Conservation (phyloP, 345 rosid genomes). For the Turnera subulata region DNA sequence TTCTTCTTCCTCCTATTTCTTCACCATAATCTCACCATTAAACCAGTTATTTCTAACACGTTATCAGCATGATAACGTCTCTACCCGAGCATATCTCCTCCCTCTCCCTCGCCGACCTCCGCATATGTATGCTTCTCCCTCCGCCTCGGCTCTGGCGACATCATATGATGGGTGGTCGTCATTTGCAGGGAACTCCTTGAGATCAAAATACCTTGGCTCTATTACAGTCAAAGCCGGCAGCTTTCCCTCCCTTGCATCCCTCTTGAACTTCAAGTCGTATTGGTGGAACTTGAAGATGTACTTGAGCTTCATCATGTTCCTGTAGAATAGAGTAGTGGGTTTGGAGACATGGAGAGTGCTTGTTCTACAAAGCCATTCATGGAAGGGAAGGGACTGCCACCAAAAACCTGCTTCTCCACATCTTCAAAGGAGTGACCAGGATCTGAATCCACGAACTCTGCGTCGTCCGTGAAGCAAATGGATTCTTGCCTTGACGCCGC, state of each 20-base stretch:
- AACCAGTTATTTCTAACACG: no score
- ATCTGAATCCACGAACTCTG: constrained; percentile 93
- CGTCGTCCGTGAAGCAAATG: constrained; percentile 12
- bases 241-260: constrained; percentile 67
- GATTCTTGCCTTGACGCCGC: constrained; percentile 6
- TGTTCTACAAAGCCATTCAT: background rate
- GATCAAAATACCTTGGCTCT: constrained; percentile 85
- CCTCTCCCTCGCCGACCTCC: no score
- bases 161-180: constrained; percentile 98
- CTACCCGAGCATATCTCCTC: no score
- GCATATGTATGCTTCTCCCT: no score
- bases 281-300: constrained; percentile 63
- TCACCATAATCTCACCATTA: no score
- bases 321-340: constrained; percentile 77
- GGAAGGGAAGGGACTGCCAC: background rate
- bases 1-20: no score
- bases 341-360: constrained; percentile 43
- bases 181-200: constrained; percentile 62
- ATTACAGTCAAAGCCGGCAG: constrained; percentile 70
- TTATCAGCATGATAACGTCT: no score
- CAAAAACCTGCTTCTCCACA: constrained; percentile 26
- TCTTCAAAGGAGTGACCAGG: constrained; percentile 96
- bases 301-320: constrained; percentile 81
- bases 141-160: no score
- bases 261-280: constrained; percentile 55